Conservation (phyloP, 2,329 filamentous ascomycete species). For the Tolypocladium paradoxum region DNA sequence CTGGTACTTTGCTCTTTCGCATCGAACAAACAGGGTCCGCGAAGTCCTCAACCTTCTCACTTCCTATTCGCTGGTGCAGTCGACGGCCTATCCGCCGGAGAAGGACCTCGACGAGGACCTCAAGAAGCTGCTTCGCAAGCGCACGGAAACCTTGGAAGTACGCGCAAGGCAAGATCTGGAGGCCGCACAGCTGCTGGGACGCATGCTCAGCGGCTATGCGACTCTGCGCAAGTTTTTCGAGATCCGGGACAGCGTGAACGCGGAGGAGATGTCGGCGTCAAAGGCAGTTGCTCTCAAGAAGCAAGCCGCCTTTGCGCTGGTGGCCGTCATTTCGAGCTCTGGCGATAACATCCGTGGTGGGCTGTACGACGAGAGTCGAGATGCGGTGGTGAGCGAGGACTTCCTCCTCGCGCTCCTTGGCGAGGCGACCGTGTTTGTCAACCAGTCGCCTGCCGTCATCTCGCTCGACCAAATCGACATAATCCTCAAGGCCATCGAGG, state of each 20-base stretch:
- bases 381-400: conserved; percentile 80
- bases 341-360: conserved; percentile 88
- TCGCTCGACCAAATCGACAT: conserved; percentile 62
- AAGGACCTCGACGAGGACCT: conserved; percentile 65
- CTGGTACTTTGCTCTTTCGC: conserved; percentile 83
- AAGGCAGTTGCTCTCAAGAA: conserved; percentile 51
- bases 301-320: conserved; percentile 60
- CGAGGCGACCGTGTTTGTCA: conserved; percentile 70
- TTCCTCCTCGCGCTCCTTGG: conserved; percentile 75
- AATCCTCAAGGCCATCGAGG: conserved; percentile 68
- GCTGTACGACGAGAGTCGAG: conserved; percentile 69
- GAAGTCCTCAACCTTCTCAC: conserved; percentile 80
- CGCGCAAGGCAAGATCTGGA: conserved; percentile 67
- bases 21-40: conserved; percentile 67
- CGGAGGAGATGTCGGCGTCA: conserved; percentile 16
- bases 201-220: conserved; percentile 83
- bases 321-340: conserved; percentile 76
- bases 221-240: conserved; percentile 86
- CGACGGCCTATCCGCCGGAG: conserved; percentile 63
- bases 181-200: conserved; percentile 73
- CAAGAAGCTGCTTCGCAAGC: conserved; percentile 56
- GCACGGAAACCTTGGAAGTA: conserved; percentile 58
- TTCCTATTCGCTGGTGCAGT: conserved; percentile 78
- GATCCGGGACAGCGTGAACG: conserved; percentile 51
- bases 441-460: conserved; percentile 43